phyloP scores from a whole-genome alignment of 2,329 filamentous ascomycete genomes.

The Penicillium vulpinum region DNA sequence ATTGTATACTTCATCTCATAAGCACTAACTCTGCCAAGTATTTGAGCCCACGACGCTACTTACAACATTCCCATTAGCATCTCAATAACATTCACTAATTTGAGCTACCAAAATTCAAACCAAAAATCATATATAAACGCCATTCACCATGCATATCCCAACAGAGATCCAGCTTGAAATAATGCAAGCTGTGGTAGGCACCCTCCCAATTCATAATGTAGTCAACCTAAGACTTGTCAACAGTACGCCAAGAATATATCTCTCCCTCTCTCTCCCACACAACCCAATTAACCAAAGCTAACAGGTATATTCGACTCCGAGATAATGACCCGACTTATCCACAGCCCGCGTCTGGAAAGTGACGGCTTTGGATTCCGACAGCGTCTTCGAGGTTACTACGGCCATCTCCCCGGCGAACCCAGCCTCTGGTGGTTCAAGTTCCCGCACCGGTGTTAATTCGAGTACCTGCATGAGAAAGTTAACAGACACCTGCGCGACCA shows the following conservation, averaged over 20 bases:
- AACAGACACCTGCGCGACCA: neutral
- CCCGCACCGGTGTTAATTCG: neutral
- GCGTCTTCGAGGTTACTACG: neutral
- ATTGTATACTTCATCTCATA: too few species aligned
- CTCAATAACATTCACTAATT: too few species aligned
- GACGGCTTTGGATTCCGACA: neutral
- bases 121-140: too few species aligned
- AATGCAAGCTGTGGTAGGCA: neutral
- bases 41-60: too few species aligned
- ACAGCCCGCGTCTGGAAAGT: neutral
- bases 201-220: neutral
- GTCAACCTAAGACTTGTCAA: neutral
- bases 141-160: neutral
- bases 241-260: neutral
- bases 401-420: neutral
- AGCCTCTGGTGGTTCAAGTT: neutral
- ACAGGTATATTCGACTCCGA: neutral
- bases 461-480: neutral
- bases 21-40: too few species aligned
- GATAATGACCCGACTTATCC: neutral
- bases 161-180: neutral
- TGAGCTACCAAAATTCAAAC: too few species aligned
- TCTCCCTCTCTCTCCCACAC: too few species aligned
- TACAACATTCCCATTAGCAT: too few species aligned
- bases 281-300: neutral